Conservation (phyloP, 1,284 basidiomycete genomes). For the Melampsora americana region DNA sequence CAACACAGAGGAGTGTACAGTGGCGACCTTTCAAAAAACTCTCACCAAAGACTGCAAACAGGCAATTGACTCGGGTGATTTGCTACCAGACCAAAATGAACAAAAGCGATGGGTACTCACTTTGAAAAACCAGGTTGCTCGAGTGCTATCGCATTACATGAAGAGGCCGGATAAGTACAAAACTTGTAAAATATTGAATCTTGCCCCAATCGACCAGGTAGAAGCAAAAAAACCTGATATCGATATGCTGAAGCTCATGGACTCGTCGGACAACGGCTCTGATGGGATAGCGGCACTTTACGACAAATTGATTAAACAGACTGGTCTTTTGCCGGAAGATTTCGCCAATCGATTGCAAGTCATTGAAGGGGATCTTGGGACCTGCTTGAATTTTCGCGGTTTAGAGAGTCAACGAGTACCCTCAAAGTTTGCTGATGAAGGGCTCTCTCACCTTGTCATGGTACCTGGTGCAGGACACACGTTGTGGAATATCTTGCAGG, state of each 20-base stretch:
- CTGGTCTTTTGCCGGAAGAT: not conserved
- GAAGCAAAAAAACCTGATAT: not conserved
- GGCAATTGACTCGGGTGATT: not conserved
- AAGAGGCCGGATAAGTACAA: no score
- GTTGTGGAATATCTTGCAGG: no score
- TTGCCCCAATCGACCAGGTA: not conserved
- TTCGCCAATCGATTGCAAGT: not conserved
- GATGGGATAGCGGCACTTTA: not conserved
- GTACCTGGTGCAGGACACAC: not conserved
- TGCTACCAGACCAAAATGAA: not conserved
- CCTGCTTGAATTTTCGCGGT: not conserved
- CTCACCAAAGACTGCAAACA: no score
- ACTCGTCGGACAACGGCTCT: not conserved
- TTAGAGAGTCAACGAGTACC: not conserved
- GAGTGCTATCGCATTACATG: not conserved
- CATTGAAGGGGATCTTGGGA: no score
- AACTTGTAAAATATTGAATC: not conserved
- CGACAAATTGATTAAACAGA: not conserved
- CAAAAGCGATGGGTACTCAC: not conserved
- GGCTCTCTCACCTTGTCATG: not conserved
- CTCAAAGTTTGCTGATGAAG: not conserved
- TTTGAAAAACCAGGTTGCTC: constrained; percentile 2
- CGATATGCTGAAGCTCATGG: constrained; percentile 9
- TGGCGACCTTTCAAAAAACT: not conserved
- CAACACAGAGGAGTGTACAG: not conserved